Conservation (phyloP, 257 asterid genomes). For the Plantago elongata region DNA sequence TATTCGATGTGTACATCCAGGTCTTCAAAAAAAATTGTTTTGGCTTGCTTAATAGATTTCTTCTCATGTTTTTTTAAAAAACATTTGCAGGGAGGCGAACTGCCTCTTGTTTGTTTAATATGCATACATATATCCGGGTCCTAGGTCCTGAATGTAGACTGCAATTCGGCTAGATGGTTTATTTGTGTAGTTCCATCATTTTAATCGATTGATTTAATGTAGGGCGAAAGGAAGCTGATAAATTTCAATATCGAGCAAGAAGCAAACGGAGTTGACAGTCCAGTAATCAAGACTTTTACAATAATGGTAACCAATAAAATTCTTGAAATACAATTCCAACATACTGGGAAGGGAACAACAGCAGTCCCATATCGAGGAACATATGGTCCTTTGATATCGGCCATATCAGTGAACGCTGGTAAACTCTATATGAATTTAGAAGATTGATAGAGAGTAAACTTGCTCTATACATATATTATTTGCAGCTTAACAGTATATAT, state of each 20-base stretch:
- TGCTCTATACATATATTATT: too few species aligned
- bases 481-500: too few species aligned
- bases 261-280: conserved; percentile 44
- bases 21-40: conserved; percentile 13
- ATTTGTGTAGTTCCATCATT: too few species aligned
- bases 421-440: background rate
- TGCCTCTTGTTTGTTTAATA: too few species aligned
- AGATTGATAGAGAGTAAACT: too few species aligned
- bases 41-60: background rate
- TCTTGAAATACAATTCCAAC: conserved; percentile 40
- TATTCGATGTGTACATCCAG: conserved; percentile 63
- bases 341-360: conserved; percentile 50
- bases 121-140: too few species aligned
- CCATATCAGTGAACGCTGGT: conserved; percentile 54
- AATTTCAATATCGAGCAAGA: conserved; percentile 40
- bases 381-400: conserved; percentile 56
- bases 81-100: background rate
- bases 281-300: conserved; percentile 12
- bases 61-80: background rate
- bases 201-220: background rate
- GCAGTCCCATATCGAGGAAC: conserved; percentile 41
- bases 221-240: conserved; percentile 33
- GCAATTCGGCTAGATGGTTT: too few species aligned
- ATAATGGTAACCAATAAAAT: conserved; percentile 30
- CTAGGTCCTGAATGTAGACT: too few species aligned